phyloP scores from a whole-genome alignment of 2,329 filamentous ascomycete species.

The Talaromyces sp. region DNA sequence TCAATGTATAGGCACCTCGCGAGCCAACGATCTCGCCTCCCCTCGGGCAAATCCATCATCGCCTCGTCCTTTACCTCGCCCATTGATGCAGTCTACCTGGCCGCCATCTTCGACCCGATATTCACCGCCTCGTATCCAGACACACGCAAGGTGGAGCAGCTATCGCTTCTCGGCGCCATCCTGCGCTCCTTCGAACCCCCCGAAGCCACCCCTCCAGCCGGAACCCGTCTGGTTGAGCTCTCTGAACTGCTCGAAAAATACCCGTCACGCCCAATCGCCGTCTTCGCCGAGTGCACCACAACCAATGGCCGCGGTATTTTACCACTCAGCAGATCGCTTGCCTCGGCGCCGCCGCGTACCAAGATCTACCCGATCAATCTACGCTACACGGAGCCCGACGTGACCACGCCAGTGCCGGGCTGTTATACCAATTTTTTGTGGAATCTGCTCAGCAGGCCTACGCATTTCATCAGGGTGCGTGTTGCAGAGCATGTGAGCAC shows the following conservation, averaged over 20 bases:
- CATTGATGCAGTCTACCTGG: constrained; percentile 87
- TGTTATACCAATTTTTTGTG: constrained; percentile 71
- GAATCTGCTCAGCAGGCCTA: constrained; percentile 77
- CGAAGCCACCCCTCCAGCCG: constrained; percentile 40
- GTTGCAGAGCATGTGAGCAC: constrained; percentile 67
- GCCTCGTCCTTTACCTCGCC: constrained; percentile 89
- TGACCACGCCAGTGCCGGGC: constrained; percentile 83
- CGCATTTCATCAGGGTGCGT: constrained; percentile 83
- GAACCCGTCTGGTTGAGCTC: constrained; percentile 54
- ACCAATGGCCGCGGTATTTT: constrained; percentile 90
- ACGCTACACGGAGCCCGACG: constrained; percentile 80
- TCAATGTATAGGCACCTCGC: constrained; percentile 57
- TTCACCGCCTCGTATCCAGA: constrained; percentile 82
- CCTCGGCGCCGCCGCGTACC: constrained; percentile 55
- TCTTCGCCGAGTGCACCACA: constrained; percentile 91
- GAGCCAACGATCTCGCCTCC: constrained; percentile 69
- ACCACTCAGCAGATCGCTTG: constrained; percentile 71
- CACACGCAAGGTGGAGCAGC: constrained; percentile 65
- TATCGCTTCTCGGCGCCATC: constrained; percentile 73
- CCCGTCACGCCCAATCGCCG: constrained; percentile 69
- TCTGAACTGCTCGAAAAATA: constrained; percentile 60
- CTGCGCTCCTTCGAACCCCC: constrained; percentile 64
- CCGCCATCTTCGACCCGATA: constrained; percentile 91
- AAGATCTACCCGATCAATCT: constrained; percentile 88
- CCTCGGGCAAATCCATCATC: constrained; percentile 74